Conservation (phyloP, 2,329 filamentous ascomycete genomes). For the Colletotrichum siamense region DNA sequence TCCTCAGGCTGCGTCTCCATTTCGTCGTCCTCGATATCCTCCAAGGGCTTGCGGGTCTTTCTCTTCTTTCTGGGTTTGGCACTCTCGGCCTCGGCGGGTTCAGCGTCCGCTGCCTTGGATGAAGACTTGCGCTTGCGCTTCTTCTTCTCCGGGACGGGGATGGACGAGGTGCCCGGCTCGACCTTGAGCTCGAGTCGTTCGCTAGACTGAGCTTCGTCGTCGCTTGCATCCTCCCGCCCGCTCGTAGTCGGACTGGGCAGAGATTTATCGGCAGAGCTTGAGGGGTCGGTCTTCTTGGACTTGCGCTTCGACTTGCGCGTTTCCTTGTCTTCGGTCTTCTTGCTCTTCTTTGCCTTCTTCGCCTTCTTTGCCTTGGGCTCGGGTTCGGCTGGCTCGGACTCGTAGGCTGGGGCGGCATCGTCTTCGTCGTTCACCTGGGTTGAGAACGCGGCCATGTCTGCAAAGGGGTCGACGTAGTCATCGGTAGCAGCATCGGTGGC, state of each 20-base stretch:
- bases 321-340: background rate
- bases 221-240: background rate
- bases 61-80: background rate
- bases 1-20: background rate
- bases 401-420: background rate
- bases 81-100: background rate
- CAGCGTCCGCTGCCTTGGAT: background rate
- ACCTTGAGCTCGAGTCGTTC: background rate
- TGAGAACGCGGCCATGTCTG: constrained; percentile 13
- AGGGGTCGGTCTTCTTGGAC: background rate
- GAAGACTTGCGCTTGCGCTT: constrained; percentile 3
- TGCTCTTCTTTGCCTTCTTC: background rate
- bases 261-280: background rate
- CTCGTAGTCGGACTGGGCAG: background rate
- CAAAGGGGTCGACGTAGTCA: constrained; percentile 13
- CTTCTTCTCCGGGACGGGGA: background rate
- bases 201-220: background rate
- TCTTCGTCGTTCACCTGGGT: background rate
- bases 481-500: background rate
- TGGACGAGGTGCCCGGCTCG: background rate
- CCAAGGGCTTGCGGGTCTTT: background rate
- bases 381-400: background rate
- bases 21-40: constrained; percentile 3
- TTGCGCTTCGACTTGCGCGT: background rate
- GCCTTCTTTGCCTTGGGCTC: background rate